A percentile compares a stretch with the other conserved stretches of the same genome.
Conservation (phyloP, 352 stramenopile genomes). For the Phytophthora quininea region DNA sequence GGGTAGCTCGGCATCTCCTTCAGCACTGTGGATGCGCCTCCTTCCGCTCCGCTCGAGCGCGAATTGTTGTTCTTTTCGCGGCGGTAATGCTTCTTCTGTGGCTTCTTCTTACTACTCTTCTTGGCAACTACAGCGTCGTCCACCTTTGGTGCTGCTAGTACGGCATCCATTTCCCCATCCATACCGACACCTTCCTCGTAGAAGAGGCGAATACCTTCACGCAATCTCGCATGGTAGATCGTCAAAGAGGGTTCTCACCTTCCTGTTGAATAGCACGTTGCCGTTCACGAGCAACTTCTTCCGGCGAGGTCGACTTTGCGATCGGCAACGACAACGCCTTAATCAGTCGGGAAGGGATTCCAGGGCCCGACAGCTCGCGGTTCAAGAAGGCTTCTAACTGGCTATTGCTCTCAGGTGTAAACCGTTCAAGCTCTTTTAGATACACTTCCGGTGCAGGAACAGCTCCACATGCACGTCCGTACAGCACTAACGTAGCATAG, state of each 20-base stretch:
- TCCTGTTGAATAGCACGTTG: constrained; percentile 28
- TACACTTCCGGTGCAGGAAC: constrained; percentile 67
- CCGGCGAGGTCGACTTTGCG: constrained; percentile 17
- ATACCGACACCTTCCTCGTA: constrained; percentile 83
- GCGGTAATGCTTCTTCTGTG: constrained; percentile 68
- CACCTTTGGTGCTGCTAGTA: constrained; percentile 46
- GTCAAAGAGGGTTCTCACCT: constrained; percentile 53
- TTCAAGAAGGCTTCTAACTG: constrained; percentile 68
- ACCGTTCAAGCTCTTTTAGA: constrained; percentile 58
- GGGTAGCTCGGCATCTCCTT: constrained; percentile 68
- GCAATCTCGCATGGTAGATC: constrained; percentile 64
- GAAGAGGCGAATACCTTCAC: constrained; percentile 76
- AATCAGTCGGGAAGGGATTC: constrained; percentile 29
- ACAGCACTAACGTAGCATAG: constrained; percentile 74
- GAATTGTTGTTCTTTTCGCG: constrained; percentile 41
- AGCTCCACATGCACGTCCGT: constrained; percentile 63
- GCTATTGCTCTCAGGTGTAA: constrained; percentile 39
- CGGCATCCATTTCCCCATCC: constrained; percentile 79
- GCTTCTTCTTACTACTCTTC: constrained; percentile 61
- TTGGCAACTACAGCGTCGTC: constrained; percentile 19
- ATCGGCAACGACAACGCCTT: constrained; percentile 50
- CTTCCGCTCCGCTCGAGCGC: constrained; percentile 5
- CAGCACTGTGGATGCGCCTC: constrained; percentile 20
- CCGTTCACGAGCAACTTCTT: constrained; percentile 27
- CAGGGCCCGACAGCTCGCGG: constrained; percentile 41